Evolutionary conservation across 805 yeast genomes (phyloP), one percentile per base, ranked within the genome.

Genomic region (Yarrowia osloensis): DNA sequence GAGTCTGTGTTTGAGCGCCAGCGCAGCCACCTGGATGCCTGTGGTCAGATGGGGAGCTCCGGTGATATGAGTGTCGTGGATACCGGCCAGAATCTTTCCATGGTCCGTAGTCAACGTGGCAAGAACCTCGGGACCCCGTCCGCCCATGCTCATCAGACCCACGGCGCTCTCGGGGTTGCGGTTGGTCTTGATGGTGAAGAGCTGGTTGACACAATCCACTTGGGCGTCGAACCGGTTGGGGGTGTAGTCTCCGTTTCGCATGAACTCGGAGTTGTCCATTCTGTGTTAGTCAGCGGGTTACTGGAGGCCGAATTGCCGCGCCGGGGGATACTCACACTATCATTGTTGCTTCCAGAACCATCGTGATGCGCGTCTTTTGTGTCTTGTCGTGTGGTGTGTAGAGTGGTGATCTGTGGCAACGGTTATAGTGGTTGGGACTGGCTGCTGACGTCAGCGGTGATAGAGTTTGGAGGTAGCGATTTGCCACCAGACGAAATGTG

Each of bases 301-400:
- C 13, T n/a, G 3, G n/a, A 19, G 40, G 29, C n/a, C 15, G n/a
- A n/a, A 13, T 35, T 15, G n/a, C 40, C 15, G n/a, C n/a, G 40
- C 8, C n/a, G 13, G 9, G 9, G 2, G 19, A 21, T 63, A 70
- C 80, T 55, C 73, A 79, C 81, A 92, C 91, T 70, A 95, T 85
- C 89, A 95, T 93, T 17, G 97, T 90, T 70, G 98, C 98, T 80
- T 95, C 99, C 74, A 93, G 84, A 70, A 89, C 97, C 98, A 92
- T 92, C 66, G 69, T 55, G 46, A 21, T 63, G 61, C 26, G 46
- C 24, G 19, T 37, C 40, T 49, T 52, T 24, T 21, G 40, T 39
- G 33, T 55, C 15, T 59, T 44, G 28, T 57, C 22, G 42, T 29
- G 31, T 28, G 31, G 39, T 17, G 39, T 15, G 46, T 40, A 21